Base-by-base conservation (phyloP, 306 rosid genomes). In the Sesbania bispinosa region DNA sequence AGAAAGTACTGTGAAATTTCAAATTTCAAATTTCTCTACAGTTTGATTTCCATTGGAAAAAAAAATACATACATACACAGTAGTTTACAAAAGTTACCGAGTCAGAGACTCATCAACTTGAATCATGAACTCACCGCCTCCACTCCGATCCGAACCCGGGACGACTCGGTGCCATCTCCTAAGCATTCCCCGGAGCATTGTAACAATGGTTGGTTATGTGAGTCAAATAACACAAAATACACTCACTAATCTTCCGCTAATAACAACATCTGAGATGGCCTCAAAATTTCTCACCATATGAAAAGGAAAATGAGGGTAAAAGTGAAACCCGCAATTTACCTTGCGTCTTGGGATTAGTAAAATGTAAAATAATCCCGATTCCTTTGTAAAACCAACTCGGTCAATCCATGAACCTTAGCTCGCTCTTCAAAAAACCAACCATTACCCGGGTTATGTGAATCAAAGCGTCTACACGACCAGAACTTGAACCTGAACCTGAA, bases 111-210 rank as follows among this genome's bases (percentile, higher is more conserved):
- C 76, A 32, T 48, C 38, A 43, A 45, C 43, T 60, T 52, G 67
- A 50, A 73, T 16, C 33, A 35, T 68, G 50, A 41, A 54, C 50
- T 73, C 83, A 64, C 77, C 18, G 24, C 66, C 71, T 59, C 78
- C 73, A 42, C 74, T 80, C 89, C 74, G 84, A 77, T 79, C 66
- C 73, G 81, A 84, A 83, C 88, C 86, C 86, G 88, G 96, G 93
- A 93, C 91, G 97, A 90, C 98, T 62, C 79, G 69, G 83, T 82
- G 96, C 96, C 98, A 82, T 89, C 96, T 83, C 96, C 92, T 42
- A 62, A 27, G 67, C 83, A 29, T 72, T 87, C 89, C 63, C 74
- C 88, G 88, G 78, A 77, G 79, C 82, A 50, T 66, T 24, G 15
- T 14, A 16, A 29, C 54, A 62, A 18, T 19, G 14, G 4, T 20